Evolutionary conservation across 2,329 filamentous ascomycete genomes (phyloP).

Genomic region (Colletotrichum spaethianum): DNA sequence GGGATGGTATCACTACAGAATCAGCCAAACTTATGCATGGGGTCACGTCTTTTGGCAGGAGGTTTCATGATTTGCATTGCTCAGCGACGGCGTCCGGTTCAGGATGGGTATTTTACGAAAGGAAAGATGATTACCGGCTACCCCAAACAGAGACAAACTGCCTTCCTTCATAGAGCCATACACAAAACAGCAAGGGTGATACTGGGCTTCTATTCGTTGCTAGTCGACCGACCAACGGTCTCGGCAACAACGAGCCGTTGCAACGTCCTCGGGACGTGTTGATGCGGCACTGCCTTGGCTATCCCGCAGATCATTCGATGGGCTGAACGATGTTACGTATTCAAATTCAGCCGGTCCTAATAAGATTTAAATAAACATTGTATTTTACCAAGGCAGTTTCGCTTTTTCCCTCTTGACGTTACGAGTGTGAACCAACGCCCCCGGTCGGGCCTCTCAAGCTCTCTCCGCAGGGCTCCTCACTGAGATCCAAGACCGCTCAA

Average conservation of each 20-base stretch:
- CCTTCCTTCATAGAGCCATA: constrained; percentile 22
- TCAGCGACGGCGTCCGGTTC: constrained; percentile 45
- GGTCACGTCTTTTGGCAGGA: constrained; percentile 7
- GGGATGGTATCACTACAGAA: background rate
- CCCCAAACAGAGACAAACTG: constrained; percentile 6
- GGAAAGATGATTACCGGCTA: background rate
- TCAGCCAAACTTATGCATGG: background rate
- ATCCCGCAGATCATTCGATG: constrained; percentile 36
- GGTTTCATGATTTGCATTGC: constrained; percentile 36
- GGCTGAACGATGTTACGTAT: constrained; percentile 31
- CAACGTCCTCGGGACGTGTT: constrained; percentile 24
- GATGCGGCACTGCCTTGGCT: constrained; percentile 26
- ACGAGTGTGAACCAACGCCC: background rate
- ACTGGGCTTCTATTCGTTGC: constrained; percentile 3
- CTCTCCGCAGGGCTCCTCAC: background rate
- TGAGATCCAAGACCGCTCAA: background rate
- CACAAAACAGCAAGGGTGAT: background rate
- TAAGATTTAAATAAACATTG: constrained; percentile 8
- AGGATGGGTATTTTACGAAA: constrained; percentile 32
- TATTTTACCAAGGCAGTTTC: background rate
- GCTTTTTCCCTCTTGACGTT: background rate
- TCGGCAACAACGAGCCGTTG: constrained; percentile 9
- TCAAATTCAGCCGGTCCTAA: constrained; percentile 22
- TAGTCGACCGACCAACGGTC: constrained; percentile 5
- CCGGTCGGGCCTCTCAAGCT: background rate